A percentile compares a stretch with the other conserved stretches of the same genome.
Evolutionary conservation across 345 rosid genomes (phyloP).

Genomic region (Lepidium didymum): DNA sequence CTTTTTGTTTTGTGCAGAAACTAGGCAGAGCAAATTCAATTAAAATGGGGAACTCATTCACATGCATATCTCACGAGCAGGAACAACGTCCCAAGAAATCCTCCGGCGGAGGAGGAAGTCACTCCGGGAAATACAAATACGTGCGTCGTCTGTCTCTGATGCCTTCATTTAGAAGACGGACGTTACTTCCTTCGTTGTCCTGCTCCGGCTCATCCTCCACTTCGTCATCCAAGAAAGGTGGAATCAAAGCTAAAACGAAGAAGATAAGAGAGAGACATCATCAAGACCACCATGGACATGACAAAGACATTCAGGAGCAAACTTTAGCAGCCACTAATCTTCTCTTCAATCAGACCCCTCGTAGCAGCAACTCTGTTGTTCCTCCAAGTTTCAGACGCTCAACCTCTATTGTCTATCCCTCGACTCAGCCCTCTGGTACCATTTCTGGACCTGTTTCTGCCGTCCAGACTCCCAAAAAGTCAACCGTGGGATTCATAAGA

Average conservation of each 20-base stretch:
- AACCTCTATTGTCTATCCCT: slow-evolving; percentile 51
- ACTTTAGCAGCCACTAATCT: slow-evolving; percentile 55
- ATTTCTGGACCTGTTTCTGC: slow-evolving; percentile 11
- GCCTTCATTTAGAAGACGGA: slow-evolving; percentile 16
- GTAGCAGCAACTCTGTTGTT: slow-evolving; percentile 37
- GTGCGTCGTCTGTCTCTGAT: slow-evolving; percentile 19
- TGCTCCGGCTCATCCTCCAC: slow-evolving; percentile 20
- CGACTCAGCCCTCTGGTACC: not conserved
- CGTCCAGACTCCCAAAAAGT: slow-evolving; percentile 33
- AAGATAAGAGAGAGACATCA: slow-evolving; percentile 24
- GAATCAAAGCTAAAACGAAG: slow-evolving; percentile 10
- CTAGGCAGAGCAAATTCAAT: not conserved
- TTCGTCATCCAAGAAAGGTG: slow-evolving; percentile 9
- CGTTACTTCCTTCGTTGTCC: slow-evolving; percentile 13
- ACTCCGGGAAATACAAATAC: slow-evolving; percentile 10
- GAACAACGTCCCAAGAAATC: slow-evolving; percentile 21
- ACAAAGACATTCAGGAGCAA: slow-evolving; percentile 54
- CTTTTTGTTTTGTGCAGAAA: not conserved
- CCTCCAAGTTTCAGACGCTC: slow-evolving; percentile 54
- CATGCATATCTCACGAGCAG: slow-evolving; percentile 20
- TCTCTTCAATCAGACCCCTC: slow-evolving; percentile 49
- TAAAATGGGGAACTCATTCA: slow-evolving; percentile 17
- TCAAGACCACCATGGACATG: slow-evolving; percentile 8
- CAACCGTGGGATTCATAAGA: slow-evolving; percentile 15
- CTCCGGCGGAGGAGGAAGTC: not conserved